These are phyloP conservation scores for Chiua sp. DNA, from an alignment of 1,284 basidiomycete genomes.

Conservation along the genomic window DNA sequence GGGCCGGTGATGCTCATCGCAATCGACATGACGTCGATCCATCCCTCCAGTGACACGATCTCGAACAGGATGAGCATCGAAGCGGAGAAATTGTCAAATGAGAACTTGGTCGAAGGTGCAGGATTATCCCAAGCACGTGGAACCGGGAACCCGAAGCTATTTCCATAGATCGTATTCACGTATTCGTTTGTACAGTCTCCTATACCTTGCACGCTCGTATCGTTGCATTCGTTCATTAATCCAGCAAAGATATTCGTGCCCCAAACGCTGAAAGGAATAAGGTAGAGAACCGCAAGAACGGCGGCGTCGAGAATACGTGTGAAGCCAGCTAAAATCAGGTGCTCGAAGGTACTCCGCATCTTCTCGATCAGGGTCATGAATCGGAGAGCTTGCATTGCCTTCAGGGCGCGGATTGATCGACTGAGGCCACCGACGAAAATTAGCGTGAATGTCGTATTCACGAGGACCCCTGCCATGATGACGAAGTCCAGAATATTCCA, in stretches of 20 bases:
- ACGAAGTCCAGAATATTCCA: slow-evolving; percentile 95
- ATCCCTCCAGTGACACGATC: slow-evolving; percentile 95
- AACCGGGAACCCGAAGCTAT: slow-evolving; percentile 69
- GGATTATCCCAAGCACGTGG: slow-evolving; percentile 94
- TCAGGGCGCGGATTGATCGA: slow-evolving; percentile 85
- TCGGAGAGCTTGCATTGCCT: slow-evolving; percentile 89
- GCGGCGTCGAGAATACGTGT: slow-evolving; percentile 90
- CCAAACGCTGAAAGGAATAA: slow-evolving; percentile 98
- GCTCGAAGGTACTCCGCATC: slow-evolving; percentile 91
- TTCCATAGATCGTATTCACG: slow-evolving; percentile 58
- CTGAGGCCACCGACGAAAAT: slow-evolving; percentile 83
- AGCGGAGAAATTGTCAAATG: slow-evolving; percentile 89
- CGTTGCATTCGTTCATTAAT: slow-evolving; percentile 88
- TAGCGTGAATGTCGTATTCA: slow-evolving; percentile 84
- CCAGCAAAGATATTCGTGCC: slow-evolving; percentile 95
- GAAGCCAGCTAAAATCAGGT: slow-evolving; percentile 90
- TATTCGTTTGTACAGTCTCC: slow-evolving; percentile 82
- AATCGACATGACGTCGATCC: slow-evolving; percentile 91
- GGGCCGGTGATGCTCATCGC: slow-evolving; percentile 82
- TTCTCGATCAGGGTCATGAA: slow-evolving; percentile 89
- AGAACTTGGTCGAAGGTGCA: slow-evolving; percentile 82
- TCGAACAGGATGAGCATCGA: slow-evolving; percentile 95
- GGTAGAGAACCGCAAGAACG: slow-evolving; percentile 91
- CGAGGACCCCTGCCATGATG: slow-evolving; percentile 81
- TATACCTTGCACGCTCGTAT: slow-evolving; percentile 61